Base-by-base conservation (phyloP, 1,139 yeast genomes). In the Diutina scorzettiae region DNA sequence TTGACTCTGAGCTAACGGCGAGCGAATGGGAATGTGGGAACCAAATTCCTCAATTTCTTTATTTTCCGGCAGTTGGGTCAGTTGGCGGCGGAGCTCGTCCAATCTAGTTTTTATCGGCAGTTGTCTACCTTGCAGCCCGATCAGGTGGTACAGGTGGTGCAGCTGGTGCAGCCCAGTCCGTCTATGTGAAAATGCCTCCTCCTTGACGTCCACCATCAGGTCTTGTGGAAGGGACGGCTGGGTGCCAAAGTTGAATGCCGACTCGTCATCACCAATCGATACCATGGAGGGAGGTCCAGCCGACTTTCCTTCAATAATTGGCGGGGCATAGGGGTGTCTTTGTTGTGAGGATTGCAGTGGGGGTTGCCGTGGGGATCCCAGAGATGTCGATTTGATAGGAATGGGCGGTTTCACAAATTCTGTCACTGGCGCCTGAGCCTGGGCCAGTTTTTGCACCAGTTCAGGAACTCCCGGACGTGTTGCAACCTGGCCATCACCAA, bases 21-120 rank as follows among this genome's bases (percentile, higher is more conserved):
- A 34, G 5, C 39, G 18, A 8, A 16, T 18, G 23, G 39, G 39
- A 3, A 34, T 19, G 11, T 23, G 19, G 5, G 19, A 5, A 14
- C 39, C 39, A 34, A 34, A 34, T 7, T 23, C 28, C 16, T 34
- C 28, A 19, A 34, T 28, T 19, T 8, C n/a, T n/a, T 19, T 16
- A 6, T 33, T 25, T 23, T 34, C 39, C 18, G 12, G 16, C 39
- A 34, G 39, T 3, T n/a, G 23, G n/a, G 30, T 12, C 30, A 27
- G 30, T 7, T 12, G 24, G 17, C 21, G 11, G 9, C 37, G 24
- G 7, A 32, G 11, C n/a, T 32, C 37, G 20, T 32, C 37, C 12
- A 32, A 32, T 11, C 37, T 14, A 9, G 37, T 19, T 18, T 32
- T 32, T 5, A 32, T 32, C 3, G 37, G 37, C 37, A 32, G 37